These are phyloP conservation scores for Flaveria linearis DNA, from an alignment of 129 eudicot genomes.

Conservation along the genomic window DNA sequence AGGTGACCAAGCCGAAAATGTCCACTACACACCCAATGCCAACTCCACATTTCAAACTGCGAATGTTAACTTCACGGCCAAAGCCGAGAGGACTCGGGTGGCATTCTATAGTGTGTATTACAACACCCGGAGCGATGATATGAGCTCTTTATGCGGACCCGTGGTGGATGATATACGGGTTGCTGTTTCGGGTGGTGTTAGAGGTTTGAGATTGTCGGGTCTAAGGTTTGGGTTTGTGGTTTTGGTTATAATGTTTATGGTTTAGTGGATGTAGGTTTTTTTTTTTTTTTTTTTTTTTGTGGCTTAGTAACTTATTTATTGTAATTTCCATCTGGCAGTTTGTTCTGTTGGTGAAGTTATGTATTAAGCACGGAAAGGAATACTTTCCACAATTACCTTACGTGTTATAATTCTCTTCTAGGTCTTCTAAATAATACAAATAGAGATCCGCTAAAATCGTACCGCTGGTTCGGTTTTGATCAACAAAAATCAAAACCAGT, in stretches of 20 bases:
- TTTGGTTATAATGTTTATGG: constrained; percentile 36
- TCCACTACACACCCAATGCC: constrained; percentile 68
- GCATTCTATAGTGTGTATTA: constrained; percentile 95
- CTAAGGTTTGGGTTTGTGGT: constrained; percentile 37
- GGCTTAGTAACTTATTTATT: constrained; percentile 1
- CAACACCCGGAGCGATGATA: constrained; percentile 85
- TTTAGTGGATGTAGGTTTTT: constrained; percentile 28
- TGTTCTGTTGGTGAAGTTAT: constrained; percentile 14
- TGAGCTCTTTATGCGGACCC: constrained; percentile 95
- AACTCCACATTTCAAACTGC: constrained; percentile 71
- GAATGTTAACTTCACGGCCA: constrained; percentile 79
- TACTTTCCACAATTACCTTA: too few species aligned
- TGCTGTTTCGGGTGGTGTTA: constrained; percentile 46
- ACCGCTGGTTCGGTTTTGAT: too few species aligned
- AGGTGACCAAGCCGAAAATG: constrained; percentile 90
- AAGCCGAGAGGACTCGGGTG: constrained; percentile 83
- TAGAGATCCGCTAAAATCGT: too few species aligned
- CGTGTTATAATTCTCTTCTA: neutral
- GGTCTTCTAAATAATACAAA: neutral
- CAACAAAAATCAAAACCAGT: too few species aligned
- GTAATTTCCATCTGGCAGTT: constrained; percentile 6
- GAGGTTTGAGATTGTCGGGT: constrained; percentile 38
- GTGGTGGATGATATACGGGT: constrained; percentile 92
- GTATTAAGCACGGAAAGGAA: constrained; percentile 11
- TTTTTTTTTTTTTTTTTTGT: neutral